Conservation (phyloP, 768 basidiomycete species). For the Trametes cinnabarina region DNA sequence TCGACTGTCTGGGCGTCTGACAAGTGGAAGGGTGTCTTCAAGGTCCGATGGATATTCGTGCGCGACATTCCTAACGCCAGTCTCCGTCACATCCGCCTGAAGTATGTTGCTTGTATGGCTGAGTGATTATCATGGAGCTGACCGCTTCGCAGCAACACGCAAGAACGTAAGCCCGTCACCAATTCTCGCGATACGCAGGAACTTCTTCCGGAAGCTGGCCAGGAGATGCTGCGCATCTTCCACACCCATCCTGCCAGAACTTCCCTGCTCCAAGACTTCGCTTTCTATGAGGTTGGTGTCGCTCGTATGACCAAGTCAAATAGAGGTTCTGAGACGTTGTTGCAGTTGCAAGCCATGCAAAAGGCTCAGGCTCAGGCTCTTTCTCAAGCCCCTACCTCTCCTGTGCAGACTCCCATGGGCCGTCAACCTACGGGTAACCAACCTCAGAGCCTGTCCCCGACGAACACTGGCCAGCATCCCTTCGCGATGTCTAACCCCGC, state of each 20-base stretch:
- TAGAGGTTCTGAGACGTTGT: slow-evolving; percentile 1
- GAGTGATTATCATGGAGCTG: background rate
- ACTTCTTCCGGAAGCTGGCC: slow-evolving; percentile 90
- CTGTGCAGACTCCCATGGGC: slow-evolving; percentile 27
- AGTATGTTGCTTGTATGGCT: slow-evolving; percentile 43
- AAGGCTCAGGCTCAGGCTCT: slow-evolving; percentile 40
- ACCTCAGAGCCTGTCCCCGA: slow-evolving; percentile 39
- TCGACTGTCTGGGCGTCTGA: slow-evolving; percentile 99
- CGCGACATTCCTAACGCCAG: slow-evolving; percentile 91
- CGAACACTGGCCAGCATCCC: slow-evolving; percentile 43
- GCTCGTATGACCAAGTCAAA: background rate
- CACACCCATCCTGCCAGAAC: slow-evolving; percentile 91
- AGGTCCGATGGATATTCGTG: slow-evolving; percentile 97
- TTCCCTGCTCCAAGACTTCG: slow-evolving; percentile 89
- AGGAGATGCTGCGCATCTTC: slow-evolving; percentile 96
- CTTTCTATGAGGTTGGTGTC: slow-evolving; percentile 76
- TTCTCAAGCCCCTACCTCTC: slow-evolving; percentile 28
- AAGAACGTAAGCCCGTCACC: slow-evolving; percentile 97
- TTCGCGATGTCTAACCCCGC: slow-evolving; percentile 51
- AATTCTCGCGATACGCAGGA: slow-evolving; percentile 98
- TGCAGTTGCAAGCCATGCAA: slow-evolving; percentile 82
- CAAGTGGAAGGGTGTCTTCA: slow-evolving; percentile 99
- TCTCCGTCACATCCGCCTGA: slow-evolving; percentile 83
- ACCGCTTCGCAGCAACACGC: slow-evolving; percentile 70
- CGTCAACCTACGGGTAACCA: slow-evolving; percentile 26